Evolutionary conservation across 768 basidiomycete species (phyloP), one percentile per base, ranked within the genome.

Genomic region (Rhodotorula diobovata): DNA sequence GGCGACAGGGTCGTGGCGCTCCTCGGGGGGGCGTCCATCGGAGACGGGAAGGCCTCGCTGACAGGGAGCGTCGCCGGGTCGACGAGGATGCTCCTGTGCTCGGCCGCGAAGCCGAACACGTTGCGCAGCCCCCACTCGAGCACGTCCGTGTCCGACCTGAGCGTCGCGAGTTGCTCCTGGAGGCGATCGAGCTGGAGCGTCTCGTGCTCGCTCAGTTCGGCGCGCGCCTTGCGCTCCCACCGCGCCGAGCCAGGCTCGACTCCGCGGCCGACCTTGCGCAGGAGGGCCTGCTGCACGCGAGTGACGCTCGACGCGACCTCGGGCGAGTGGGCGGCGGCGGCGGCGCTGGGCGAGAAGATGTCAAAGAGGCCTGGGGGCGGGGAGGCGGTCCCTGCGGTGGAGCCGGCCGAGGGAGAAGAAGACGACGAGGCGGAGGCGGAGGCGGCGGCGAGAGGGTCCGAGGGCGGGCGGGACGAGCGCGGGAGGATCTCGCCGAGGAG

Each of bases 141-240:
- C 28, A 93, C 83, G 63, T 89, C 83, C 67, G 85, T 81, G 76
- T 93, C 91, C 14, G 84, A 88, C 34, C 83, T 81, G 74, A 89
- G 90, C 18, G 84, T 76, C 54, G 87, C 84, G 83, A 93, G 88
- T 65, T 85, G 85, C 74, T 91, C 90, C 78, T 87, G 87, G 78
- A 88, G 87, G 34, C 83, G 81, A 74, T 91, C 90, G 28, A 91
- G 66, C 32, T 60, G 23, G 41, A 59, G 34, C 34, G 45, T n/a
- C 21, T 76, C 75, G 4, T 50, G 39, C 23, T 53, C 53, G 2
- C 45, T 62, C 28, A 73, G 34, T 41, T 68, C 48, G 20, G 39
- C 14, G 11, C 51, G 37, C 30, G 39, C 28, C 37, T 48, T 56
- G 43, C 55, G 54, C 43, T 43, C 30, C 55, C 32, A 48, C 12